A percentile compares a stretch with the other conserved stretches of the same genome.
Conservation (phyloP, 1,139 yeast genomes). For the Diutina scorzettiae region DNA sequence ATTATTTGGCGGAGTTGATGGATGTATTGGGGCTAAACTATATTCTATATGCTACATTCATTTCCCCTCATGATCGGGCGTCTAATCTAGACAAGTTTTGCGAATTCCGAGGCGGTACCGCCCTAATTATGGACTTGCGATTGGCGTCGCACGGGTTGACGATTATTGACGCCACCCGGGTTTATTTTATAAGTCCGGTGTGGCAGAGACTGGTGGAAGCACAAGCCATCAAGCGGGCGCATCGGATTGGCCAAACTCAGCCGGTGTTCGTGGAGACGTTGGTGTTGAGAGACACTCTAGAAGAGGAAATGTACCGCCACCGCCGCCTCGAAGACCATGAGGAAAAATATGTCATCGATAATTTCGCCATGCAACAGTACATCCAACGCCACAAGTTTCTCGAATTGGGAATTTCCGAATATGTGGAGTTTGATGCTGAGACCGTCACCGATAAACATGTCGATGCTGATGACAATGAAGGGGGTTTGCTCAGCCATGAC, state of each 20-base stretch:
- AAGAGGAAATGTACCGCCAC: conserved; percentile 49
- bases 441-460: not conserved
- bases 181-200: conserved; percentile 57
- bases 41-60: conserved; percentile 51
- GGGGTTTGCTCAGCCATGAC: conserved; percentile 16
- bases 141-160: conserved; percentile 64
- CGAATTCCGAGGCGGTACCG: conserved; percentile 30
- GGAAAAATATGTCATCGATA: conserved; percentile 35
- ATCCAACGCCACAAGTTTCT: conserved; percentile 39
- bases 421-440: conserved; percentile 16
- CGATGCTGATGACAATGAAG: conserved; percentile 11
- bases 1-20: conserved; percentile 49
- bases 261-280: conserved; percentile 56
- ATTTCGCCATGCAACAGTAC: conserved; percentile 45
- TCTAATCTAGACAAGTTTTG: conserved; percentile 39
- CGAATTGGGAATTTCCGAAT: conserved; percentile 18
- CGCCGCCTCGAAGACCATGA: conserved; percentile 10
- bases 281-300: conserved; percentile 47
- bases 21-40: conserved; percentile 51
- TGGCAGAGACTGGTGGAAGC: conserved; percentile 63
- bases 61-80: conserved; percentile 38
- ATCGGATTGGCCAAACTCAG: conserved; percentile 52
- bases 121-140: conserved; percentile 53
- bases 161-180: conserved; percentile 54
- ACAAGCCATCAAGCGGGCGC: conserved; percentile 64